phyloP scores from a whole-genome alignment of 345 rosid genomes.

The Cardiospermum halicacabum region DNA sequence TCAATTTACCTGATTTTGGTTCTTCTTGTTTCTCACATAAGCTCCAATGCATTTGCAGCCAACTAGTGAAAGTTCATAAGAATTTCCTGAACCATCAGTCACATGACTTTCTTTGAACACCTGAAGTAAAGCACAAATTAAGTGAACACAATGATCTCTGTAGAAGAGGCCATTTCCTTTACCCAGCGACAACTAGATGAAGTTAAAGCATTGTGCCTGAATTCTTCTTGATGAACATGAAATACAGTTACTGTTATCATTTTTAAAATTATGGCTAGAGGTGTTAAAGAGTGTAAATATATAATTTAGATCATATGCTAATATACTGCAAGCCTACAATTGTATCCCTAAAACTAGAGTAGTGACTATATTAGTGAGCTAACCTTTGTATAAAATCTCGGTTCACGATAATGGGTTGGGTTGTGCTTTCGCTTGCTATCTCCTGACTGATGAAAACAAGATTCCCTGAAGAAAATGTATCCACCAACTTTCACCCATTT shows the following conservation, averaged over 20 bases:
- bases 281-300: background rate
- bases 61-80: slow-evolving; percentile 73
- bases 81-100: slow-evolving; percentile 52
- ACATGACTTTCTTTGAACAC: slow-evolving; percentile 70
- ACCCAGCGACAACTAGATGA: background rate
- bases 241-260: background rate
- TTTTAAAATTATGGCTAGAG: background rate
- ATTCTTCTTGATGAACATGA: background rate
- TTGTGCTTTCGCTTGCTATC: slow-evolving; percentile 72
- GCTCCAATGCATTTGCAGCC: slow-evolving; percentile 96
- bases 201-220: background rate
- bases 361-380: slow-evolving; percentile 6
- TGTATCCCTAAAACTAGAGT: background rate
- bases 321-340: background rate
- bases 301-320: background rate
- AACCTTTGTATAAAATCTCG: slow-evolving; percentile 91
- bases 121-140: slow-evolving; percentile 32
- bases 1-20: slow-evolving; percentile 80
- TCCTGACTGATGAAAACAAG: slow-evolving; percentile 96
- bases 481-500: slow-evolving; percentile 93
- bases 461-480: slow-evolving; percentile 85
- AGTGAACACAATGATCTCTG: background rate
- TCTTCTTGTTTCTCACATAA: slow-evolving; percentile 87
- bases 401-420: slow-evolving; percentile 98
- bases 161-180: background rate